A percentile compares a stretch with the other conserved stretches of the same genome.
These are phyloP conservation scores for Pseudogymnoascus sp. DNA, from an alignment of 2,329 filamentous ascomycete species.

Conservation along the genomic window DNA sequence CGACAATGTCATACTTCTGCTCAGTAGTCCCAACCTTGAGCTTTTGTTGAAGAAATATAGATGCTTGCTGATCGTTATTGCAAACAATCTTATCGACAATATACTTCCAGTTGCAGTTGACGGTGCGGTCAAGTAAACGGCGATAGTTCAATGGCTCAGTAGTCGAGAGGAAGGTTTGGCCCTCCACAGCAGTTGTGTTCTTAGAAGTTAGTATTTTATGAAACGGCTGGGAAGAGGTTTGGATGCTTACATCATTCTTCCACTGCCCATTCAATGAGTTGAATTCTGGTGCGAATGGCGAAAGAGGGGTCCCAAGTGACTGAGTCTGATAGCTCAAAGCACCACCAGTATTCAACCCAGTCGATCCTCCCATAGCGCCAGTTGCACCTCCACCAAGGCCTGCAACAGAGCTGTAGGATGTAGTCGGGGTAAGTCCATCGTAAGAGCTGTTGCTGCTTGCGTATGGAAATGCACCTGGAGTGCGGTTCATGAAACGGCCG, in stretches of 20 bases:
- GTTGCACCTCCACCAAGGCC: conserved; percentile 19
- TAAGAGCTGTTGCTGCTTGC: conserved; percentile 27
- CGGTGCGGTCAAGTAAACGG: conserved; percentile 85
- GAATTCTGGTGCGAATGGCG: conserved; percentile 67
- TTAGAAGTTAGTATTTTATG: conserved; percentile 21
- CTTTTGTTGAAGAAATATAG: conserved; percentile 97
- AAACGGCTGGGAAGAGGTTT: conserved; percentile 18
- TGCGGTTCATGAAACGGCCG: conserved; percentile 24
- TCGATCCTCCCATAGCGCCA: conserved; percentile 15
- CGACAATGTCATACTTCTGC: conserved; percentile 95
- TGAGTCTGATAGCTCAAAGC: conserved; percentile 36
- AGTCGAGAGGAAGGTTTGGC: conserved; percentile 72
- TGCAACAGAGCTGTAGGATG: conserved; percentile 23
- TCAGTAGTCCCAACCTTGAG: conserved; percentile 91
- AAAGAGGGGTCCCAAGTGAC: conserved; percentile 56
- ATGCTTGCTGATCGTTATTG: conserved; percentile 98
- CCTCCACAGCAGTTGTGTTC: conserved; percentile 43
- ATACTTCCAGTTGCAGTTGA: conserved; percentile 98
- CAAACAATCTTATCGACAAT: conserved; percentile 99
- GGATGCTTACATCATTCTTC: conserved; percentile 26
- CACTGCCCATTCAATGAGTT: conserved; percentile 38
- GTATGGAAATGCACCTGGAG: conserved; percentile 23
- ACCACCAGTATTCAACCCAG: conserved; percentile 12
- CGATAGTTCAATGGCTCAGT: conserved; percentile 95
- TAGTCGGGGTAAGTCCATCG: conserved; percentile 24